Percentiles rank a stretch among this genome's conserved stretches.
Conservation (phyloP, 495 filamentous ascomycete genomes). For the Aspergillus biplanus region DNA sequence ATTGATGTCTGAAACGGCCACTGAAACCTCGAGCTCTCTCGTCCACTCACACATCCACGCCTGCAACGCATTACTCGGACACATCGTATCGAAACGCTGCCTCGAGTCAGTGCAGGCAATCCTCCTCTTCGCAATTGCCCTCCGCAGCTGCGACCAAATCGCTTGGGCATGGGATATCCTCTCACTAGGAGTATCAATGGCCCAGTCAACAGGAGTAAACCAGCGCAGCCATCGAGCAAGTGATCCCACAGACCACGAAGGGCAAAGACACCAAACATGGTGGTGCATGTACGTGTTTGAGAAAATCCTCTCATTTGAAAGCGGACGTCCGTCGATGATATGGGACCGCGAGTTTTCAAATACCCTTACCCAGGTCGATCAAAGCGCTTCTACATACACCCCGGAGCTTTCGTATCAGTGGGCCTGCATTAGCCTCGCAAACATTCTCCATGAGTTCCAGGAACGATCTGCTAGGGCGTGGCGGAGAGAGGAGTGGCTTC, state of each 20-base stretch:
- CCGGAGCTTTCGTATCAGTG: neutral
- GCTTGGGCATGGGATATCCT: slow-evolving; percentile 14
- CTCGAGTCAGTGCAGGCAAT: slow-evolving; percentile 6
- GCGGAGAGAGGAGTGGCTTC: slow-evolving; percentile 14
- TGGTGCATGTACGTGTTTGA: slow-evolving; percentile 18
- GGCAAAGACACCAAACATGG: neutral
- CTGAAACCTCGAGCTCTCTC: neutral
- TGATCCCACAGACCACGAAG: no score
- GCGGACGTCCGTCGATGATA: slow-evolving; percentile 13
- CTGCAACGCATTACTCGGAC: slow-evolving; percentile 5
- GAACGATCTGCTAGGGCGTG: slow-evolving; percentile 7
- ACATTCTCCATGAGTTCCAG: slow-evolving; percentile 10
- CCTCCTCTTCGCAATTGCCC: slow-evolving; percentile 1
- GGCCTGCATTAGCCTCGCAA: slow-evolving; percentile 10
- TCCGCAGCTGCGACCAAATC: slow-evolving; percentile 9
- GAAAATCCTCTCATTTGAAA: slow-evolving; percentile 16
- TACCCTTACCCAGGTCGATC: neutral
- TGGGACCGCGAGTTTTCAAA: slow-evolving; percentile 8
- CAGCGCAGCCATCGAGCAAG: neutral
- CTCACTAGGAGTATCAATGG: slow-evolving; percentile 3
- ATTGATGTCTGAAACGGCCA: neutral
- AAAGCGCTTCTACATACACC: no score
- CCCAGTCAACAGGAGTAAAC: slow-evolving; percentile 11
- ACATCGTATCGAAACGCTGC: slow-evolving; percentile 1
- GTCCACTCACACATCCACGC: neutral